These are phyloP conservation scores for Dictyostelium citrinum DNA, from an alignment of 78 protist species.

Conservation along the genomic window DNA sequence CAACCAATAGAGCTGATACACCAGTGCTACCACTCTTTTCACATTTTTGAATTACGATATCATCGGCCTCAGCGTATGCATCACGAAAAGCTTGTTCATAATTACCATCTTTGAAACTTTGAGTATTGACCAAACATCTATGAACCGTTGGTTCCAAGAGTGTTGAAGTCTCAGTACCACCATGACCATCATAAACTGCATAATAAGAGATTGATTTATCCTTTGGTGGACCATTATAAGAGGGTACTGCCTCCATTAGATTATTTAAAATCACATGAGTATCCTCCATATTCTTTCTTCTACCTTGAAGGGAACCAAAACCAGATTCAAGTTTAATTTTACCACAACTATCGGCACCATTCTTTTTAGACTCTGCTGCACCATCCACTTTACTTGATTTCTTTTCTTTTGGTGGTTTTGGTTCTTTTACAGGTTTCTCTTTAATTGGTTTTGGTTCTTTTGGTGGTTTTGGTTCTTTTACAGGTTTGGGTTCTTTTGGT, in stretches of 20 bases:
- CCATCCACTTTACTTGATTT: not conserved
- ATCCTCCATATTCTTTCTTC: constrained; percentile 82
- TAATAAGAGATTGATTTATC: constrained; percentile 9
- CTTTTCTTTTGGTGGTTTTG: not conserved
- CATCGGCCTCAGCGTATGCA: constrained; percentile 62
- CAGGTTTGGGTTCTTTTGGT: not conserved
- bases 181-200: constrained; percentile 87
- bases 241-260: not conserved
- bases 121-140: constrained; percentile 33
- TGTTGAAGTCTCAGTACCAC: constrained; percentile 65
- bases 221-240: not conserved
- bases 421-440: not conserved
- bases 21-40: constrained; percentile 76
- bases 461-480: not conserved
- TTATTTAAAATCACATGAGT: constrained; percentile 47
- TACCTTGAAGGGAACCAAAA: constrained; percentile 40
- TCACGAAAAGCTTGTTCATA: constrained; percentile 58
- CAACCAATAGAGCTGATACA: constrained; percentile 50
- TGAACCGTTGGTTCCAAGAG: constrained; percentile 64
- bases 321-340: constrained; percentile 45
- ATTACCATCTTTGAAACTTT: constrained; percentile 3
- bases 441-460: not conserved
- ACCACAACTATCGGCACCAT: not conserved
- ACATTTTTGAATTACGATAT: constrained; percentile 37
- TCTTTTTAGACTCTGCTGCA: not conserved